Base-by-base conservation (phyloP, 306 rosid species). In the Prunus campanulata region DNA sequence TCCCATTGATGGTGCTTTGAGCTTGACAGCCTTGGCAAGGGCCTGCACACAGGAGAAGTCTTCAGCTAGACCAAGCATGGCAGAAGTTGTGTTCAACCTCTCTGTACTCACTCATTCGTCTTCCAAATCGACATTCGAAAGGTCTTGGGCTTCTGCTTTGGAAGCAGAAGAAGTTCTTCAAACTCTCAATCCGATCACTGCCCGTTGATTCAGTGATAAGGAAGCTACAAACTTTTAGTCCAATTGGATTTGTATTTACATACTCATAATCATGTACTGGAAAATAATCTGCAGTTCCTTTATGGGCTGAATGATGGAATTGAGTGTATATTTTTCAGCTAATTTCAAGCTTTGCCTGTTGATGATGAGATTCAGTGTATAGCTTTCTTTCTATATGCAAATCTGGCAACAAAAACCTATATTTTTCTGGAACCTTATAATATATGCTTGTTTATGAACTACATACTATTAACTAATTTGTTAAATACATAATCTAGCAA, bases 11-110 rank as follows among this genome's bases (percentile, higher is more conserved):
- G 81, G 80, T 39, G 93, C 92, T 80, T 68, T 91, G 35, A 80
- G 84, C 74, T 85, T 89, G 86, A 85, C 79, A 51, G 83, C 83
- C 14, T 80, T 89, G 75, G 94, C 86, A 24, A 87, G 78, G 79
- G 85, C 84, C 18, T 88, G 97, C 78, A 88, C 90, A 0, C 86
- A 84, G 51, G 94, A 91, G 18, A 71, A 75, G 54, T 39, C 84
- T 9, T 48, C 68, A 63, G 75, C 65, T 11, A 71, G 86, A 55
- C 86, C 81, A 60, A 66, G 78, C 50, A 79, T 75, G 83, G 79
- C 48, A 15, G 86, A 83, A n/a, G 70, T 83, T 19, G 83, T 83
- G 12, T 82, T 78, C 61, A 78, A 74, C 67, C 79, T 78, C 55
- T 82, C 82, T 54, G 55, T 82, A 5, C 54, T 82, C 25, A 60